Evolutionary conservation across 148 eudicot genomes (phyloP), one percentile per base, ranked within the genome.

Genomic region (Amaranthus palmeri): DNA sequence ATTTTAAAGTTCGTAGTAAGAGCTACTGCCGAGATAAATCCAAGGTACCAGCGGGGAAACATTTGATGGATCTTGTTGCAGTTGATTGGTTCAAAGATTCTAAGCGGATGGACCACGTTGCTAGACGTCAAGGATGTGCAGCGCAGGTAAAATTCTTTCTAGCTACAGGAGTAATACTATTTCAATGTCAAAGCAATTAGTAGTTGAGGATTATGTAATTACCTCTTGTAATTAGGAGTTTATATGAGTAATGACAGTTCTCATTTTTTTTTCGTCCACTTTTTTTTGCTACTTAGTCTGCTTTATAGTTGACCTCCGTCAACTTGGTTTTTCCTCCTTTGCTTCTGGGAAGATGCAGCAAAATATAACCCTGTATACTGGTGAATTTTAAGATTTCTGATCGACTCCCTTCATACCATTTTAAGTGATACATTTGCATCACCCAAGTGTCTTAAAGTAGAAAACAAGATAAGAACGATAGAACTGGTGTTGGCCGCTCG

Each of bases 31-130:
- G 77, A 74, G 93, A 93, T 75, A 91, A 91, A 81, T 88, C 96
- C 61, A 93, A 93, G 87, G 87, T 91, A 76, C 80, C 91, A 77
- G 96, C 93, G 50, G 98, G 98, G 69, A 89, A 93, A 76, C 93
- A 84, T 82, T 78, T 89, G 47, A 83, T 93, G 97, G 96, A 91
- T 81, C 97, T 93, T 79, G 98, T 93, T 70, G 96, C 98, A 54
- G 97, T 91, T 70, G 96, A 91, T 83, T 93, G 97, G 97, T 88
- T 93, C 71, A 93, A 93, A 73, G 88, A 91, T 82, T 77, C 90
- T 58, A 93, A 83, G 78, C 77, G 98, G 79, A 93, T 93, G 90
- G 98, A 93, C 77, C 92, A 93, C 78, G 96, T 93, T 79, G 98
- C 90, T 56, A 85, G 90, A 74, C 98, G 98, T 46, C 90, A 64